These are phyloP conservation scores for Cyamopsis tetragonoloba DNA, from an alignment of 306 rosid species.

Conservation along the genomic window DNA sequence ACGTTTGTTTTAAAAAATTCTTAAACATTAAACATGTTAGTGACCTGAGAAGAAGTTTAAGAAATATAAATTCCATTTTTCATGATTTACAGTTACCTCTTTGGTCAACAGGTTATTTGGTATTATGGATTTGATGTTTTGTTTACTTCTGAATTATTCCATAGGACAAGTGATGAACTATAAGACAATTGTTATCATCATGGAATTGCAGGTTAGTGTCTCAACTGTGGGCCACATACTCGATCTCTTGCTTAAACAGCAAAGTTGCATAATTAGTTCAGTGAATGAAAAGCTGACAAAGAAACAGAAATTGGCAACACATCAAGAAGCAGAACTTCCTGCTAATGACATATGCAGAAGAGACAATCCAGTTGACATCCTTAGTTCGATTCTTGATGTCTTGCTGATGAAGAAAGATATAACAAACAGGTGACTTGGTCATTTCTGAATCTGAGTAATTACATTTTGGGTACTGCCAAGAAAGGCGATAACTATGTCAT, in stretches of 20 bases:
- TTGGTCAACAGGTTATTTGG: not conserved
- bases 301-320: slow-evolving; percentile 49
- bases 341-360: slow-evolving; percentile 35
- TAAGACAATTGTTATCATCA: no score
- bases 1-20: not conserved
- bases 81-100: not conserved
- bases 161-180: not conserved
- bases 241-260: slow-evolving; percentile 41
- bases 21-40: not conserved
- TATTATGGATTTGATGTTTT: not conserved
- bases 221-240: slow-evolving; percentile 49
- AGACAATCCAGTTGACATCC: slow-evolving; percentile 41
- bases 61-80: not conserved
- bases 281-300: slow-evolving; percentile 46
- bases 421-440: slow-evolving; percentile 50
- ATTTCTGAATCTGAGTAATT: slow-evolving; percentile 6
- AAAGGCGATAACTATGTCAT: not conserved
- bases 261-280: slow-evolving; percentile 27
- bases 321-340: slow-evolving; percentile 31
- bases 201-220: slow-evolving; percentile 56
- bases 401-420: slow-evolving; percentile 76
- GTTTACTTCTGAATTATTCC: not conserved
- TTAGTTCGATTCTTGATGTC: slow-evolving; percentile 77
- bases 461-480: not conserved
- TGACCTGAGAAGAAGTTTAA: not conserved